Base-by-base conservation (phyloP, 768 basidiomycete species). In the Podaxis sp. region DNA sequence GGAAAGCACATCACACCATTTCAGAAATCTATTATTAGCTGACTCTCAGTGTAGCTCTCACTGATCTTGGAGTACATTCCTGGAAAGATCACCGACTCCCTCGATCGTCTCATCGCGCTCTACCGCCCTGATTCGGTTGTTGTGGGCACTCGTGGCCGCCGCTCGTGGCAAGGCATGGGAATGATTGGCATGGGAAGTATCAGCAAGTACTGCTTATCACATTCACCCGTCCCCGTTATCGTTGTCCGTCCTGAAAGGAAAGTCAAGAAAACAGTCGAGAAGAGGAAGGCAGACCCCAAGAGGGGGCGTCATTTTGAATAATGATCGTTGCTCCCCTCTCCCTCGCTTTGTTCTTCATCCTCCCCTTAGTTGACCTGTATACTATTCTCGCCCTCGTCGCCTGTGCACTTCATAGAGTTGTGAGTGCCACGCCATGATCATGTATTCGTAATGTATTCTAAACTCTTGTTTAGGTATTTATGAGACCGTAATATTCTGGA, bases 31-130 rank as follows among this genome's bases (percentile, higher is more conserved):
- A 28, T 30, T 44, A 28, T 53, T 57, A 56, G 24, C 52, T 56
- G 51, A 42, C 39, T 39, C 36, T 33, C 52, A 15, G 19, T 61
- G 2, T 64, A 93, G 88, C 82, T 99, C 28, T 95, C 92, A 0
- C 83, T 99, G 56, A 89, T 97, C 56, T 87, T 99, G 46, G 96
- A 99, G 77, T 95, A 91, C 72, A 92, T 98, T 54, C 93, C 95
- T 0, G 97, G 96, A 36, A 89, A 88, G 61, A 86, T 96, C 4
- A 93, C 94, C 0, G 87, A 90, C 56, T 93, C 92, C 9, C 88
- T 99, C 59, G 93, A 98, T 70, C 89, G 96, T 57, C 85, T 96
- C 64, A 95, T 96, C 66, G 92, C 93, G 0, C 83, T 97, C 6
- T 95, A 96, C 70, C 89, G 92, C 39, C 94, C 94, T 4, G 95